Evolutionary conservation across 768 basidiomycete genomes (phyloP), one percentile per base, ranked within the genome.

Genomic region (Astraeus odoratus): DNA sequence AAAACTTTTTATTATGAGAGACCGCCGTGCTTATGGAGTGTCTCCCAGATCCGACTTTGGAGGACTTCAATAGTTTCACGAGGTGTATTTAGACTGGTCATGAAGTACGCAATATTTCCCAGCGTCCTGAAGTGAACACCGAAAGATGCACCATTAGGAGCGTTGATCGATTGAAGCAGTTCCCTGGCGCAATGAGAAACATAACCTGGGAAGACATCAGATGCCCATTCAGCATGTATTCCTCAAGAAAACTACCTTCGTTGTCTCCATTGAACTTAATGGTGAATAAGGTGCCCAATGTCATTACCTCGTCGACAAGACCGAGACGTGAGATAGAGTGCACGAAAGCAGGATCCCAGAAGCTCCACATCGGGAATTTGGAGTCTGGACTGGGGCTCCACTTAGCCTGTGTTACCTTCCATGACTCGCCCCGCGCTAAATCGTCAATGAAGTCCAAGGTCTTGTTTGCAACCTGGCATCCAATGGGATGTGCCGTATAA

Each of bases 401-500:
- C 42, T 71, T 71, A 1, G 41, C 61, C 56, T 72, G 73, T 12
- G 88, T 84, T 0, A 54, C 60, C 8, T 58, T 60, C 87, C 89
- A 96, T 8, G 64, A 67, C 8, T 73, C 73, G 47, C 74, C 72
- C 24, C 52, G 47, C 19, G 57, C 58, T 13, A 77, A 60, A 33
- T 70, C 50, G 39, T 83, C 81, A 7, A 94, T 58, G 47, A 86
- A 66, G 26, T 76, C 69, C 33, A 97, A 69, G 3, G 92, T 78
- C 63, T 82, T 78, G 52, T 83, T 83, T 1, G 95, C 95, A 10
- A 96, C 88, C 51, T 87, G 83, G 63, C 95, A 97, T 1, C 92
- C 95, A 30, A 96, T 74, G 0, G 95, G 79, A 60, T 96, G 89
- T 3, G 95, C 95, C 0, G 91, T 96, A 62, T 98, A 98, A 46